These are phyloP conservation scores for Spathaspora sp. DNA, from an alignment of 1,139 yeast genomes.

Conservation along the genomic window DNA sequence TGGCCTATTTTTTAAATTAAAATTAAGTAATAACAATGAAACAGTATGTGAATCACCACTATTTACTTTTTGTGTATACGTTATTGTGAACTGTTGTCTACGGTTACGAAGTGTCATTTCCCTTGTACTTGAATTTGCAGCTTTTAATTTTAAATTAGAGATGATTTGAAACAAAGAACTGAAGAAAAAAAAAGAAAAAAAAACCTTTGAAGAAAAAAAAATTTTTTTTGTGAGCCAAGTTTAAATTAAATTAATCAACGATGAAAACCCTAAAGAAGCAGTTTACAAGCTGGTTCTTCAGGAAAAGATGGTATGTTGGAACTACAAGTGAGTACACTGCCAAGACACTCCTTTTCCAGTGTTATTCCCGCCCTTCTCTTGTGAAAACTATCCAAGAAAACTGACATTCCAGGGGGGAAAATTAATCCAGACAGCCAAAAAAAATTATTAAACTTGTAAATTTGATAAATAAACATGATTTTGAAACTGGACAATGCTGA, in stretches of 20 bases:
- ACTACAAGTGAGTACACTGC: no score
- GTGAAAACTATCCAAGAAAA: not conserved
- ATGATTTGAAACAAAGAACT: not conserved
- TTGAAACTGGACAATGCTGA: not conserved
- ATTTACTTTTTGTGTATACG: not conserved
- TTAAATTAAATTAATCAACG: not conserved
- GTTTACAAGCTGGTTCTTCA: no score
- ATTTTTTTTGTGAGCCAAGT: not conserved
- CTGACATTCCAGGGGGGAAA: not conserved
- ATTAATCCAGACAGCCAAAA: conserved; percentile 1
- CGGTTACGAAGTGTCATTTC: not conserved
- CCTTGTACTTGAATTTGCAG: conserved; percentile 1
- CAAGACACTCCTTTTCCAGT: no score
- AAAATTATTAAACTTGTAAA: not conserved
- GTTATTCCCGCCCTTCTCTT: not conserved
- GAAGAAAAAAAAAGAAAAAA: not conserved
- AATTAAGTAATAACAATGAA: not conserved
- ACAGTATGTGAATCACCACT: not conserved
- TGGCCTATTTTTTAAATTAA: not conserved
- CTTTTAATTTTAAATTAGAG: conserved; percentile 1
- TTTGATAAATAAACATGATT: conserved; percentile 1
- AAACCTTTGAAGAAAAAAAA: not conserved
- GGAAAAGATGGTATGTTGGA: no score
- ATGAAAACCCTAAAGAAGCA: no score
- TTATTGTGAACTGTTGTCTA: not conserved